Conservation (phyloP, 345 rosid genomes). For the Punica granatum region DNA sequence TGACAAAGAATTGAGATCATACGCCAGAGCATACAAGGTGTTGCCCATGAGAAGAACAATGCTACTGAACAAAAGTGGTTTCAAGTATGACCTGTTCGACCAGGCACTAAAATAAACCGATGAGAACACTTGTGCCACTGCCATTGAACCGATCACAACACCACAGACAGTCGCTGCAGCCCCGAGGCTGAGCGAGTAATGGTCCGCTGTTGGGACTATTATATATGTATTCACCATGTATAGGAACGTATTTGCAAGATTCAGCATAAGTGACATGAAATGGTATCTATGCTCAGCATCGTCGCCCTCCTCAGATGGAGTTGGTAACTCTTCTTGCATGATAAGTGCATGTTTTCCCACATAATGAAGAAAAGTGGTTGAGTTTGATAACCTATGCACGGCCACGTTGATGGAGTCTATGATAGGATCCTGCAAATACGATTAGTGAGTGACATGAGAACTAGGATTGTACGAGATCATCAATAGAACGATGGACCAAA, state of each 20-base stretch:
- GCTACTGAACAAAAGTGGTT: conserved; percentile 92
- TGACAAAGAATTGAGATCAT: conserved; percentile 64
- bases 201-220: conserved; percentile 90
- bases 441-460: not conserved
- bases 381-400: conserved; percentile 70
- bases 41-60: conserved; percentile 80
- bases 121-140: conserved; percentile 91
- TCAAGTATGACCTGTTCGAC: conserved; percentile 94
- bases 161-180: conserved; percentile 99
- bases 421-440: conserved; percentile 65
- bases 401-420: conserved; percentile 75
- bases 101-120: conserved; percentile 97
- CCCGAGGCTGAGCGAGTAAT: conserved; percentile 82
- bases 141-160: conserved; percentile 94
- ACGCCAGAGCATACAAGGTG: conserved; percentile 80
- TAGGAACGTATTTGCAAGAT: conserved; percentile 79
- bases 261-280: conserved; percentile 75
- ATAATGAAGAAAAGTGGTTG: conserved; percentile 76
- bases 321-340: conserved; percentile 88
- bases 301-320: conserved; percentile 55
- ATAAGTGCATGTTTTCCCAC: conserved; percentile 95
- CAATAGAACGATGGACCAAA: not conserved
- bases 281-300: conserved; percentile 68
- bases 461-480: not conserved
- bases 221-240: conserved; percentile 96